Base-by-base conservation (phyloP, 257 asterid genomes). In the Jasminum sambac region DNA sequence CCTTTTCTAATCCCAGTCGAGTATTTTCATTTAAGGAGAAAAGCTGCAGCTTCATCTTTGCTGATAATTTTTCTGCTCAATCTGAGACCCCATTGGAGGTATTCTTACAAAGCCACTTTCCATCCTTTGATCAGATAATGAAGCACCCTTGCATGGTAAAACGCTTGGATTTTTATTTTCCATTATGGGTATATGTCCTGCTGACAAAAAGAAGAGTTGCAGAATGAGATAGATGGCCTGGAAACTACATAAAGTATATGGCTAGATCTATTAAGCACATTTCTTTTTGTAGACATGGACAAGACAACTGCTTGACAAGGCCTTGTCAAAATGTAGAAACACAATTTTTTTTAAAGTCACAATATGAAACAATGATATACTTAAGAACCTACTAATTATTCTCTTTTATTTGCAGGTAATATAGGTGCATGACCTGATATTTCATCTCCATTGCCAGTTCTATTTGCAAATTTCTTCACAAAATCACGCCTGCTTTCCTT, bases 1-100 rank as follows among this genome's bases (percentile, higher is more conserved):
- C 98, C 94, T 86, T 86, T 79, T 90, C 97, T 77, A 93, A 67
- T 74, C 81, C 82, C 74, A 76, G 63, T 43, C 89, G 92, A 37
- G 79, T 86, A 11, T 66, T 70, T 70, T 81, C 88, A 68, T 82
- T 78, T 65, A 90, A 63, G 24, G 98, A 97, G 80, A 89, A 90
- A 73, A 93, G 95, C 79, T 90, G 98, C 83, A 93, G 78, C 80
- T 83, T 90, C 73, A 93, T 71, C 89, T 87, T 93, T 75, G 78
- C 67, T 76, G 86, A 80, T n/a, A 86, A 76, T 75, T 52, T 67
- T 69, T 74, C 68, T 72, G 71, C 69, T 77, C 79, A 68, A 46
- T 72, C 68, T 64, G 77, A 73, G 68, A 78, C 77, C 69, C 82
- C 67, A 73, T 38, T 39, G 59, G 76, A 46, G 75, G 67, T 52